phyloP scores from a whole-genome alignment of 2,329 filamentous ascomycete species.

The Trichophyton verrucosum region DNA sequence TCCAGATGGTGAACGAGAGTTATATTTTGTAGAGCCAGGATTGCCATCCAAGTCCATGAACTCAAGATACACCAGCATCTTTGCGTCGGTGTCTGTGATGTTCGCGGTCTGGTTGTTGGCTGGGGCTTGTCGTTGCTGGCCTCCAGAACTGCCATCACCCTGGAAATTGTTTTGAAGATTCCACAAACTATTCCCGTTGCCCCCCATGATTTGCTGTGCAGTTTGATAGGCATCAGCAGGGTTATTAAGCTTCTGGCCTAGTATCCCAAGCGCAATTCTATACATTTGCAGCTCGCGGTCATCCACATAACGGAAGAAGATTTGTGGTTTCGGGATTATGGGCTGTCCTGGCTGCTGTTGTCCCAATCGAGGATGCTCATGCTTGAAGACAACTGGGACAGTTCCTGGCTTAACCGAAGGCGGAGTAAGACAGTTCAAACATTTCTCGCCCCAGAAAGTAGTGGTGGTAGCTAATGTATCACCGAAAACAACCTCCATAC shows the following conservation, averaged over 20 bases:
- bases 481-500: conserved; percentile 76
- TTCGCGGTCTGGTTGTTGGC: conserved; percentile 29
- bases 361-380: conserved; percentile 39
- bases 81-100: conserved; percentile 48
- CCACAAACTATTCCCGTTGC: conserved; percentile 38
- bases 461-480: conserved; percentile 56
- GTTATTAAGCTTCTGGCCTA: conserved; percentile 36
- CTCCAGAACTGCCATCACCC: conserved; percentile 32
- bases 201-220: conserved; percentile 37
- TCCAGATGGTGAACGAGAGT: conserved; percentile 51
- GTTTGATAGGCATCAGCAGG: conserved; percentile 38
- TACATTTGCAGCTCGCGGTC: conserved; percentile 38
- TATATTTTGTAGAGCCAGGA: conserved; percentile 53
- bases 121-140: conserved; percentile 35
- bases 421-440: conserved; percentile 66
- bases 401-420: conserved; percentile 54
- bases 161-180: conserved; percentile 32
- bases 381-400: conserved; percentile 59
- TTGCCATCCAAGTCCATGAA: conserved; percentile 67
- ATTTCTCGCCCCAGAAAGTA: conserved; percentile 67
- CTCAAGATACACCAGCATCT: conserved; percentile 62
- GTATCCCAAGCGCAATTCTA: conserved; percentile 32
- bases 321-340: conserved; percentile 37
- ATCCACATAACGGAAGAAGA: conserved; percentile 56
- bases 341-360: conserved; percentile 33